Conservation (phyloP, 1,139 yeast species). For the Insectozyma bohioensis region DNA sequence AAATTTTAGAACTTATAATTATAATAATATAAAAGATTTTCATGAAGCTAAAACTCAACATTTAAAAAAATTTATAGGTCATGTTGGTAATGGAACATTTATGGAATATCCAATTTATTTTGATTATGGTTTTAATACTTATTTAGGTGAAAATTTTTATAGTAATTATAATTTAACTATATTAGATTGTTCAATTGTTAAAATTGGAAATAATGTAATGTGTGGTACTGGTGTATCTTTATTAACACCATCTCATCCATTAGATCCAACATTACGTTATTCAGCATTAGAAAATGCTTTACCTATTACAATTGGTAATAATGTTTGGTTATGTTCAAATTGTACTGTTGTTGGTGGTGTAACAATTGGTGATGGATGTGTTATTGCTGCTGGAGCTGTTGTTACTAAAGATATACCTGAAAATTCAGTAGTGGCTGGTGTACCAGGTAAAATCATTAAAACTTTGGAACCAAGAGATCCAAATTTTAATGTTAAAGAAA, state of each 20-base stretch:
- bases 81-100: constrained; percentile 35
- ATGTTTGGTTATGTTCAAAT: constrained; percentile 67
- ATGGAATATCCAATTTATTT: constrained; percentile 56
- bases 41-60: constrained; percentile 35
- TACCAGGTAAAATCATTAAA: constrained; percentile 55
- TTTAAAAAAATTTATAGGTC: constrained; percentile 45
- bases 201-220: constrained; percentile 60
- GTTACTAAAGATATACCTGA: constrained; percentile 57
- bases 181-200: constrained; percentile 60
- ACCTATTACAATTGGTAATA: constrained; percentile 59
- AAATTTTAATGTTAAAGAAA: constrained; percentile 12
- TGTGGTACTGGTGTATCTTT: constrained; percentile 65
- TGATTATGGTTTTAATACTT: constrained; percentile 59
- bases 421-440: constrained; percentile 55
- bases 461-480: constrained; percentile 19
- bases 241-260: constrained; percentile 64
- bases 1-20: constrained; percentile 39
- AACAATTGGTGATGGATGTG: constrained; percentile 60
- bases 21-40: constrained; percentile 19
- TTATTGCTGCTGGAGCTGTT: constrained; percentile 67
- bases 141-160: constrained; percentile 50
- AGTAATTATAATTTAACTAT: constrained; percentile 57
- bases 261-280: constrained; percentile 47
- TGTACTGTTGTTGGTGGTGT: constrained; percentile 63
- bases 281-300: constrained; percentile 49